Conservation (phyloP, 129 eudicot genomes). For the Lactuca saligna region DNA sequence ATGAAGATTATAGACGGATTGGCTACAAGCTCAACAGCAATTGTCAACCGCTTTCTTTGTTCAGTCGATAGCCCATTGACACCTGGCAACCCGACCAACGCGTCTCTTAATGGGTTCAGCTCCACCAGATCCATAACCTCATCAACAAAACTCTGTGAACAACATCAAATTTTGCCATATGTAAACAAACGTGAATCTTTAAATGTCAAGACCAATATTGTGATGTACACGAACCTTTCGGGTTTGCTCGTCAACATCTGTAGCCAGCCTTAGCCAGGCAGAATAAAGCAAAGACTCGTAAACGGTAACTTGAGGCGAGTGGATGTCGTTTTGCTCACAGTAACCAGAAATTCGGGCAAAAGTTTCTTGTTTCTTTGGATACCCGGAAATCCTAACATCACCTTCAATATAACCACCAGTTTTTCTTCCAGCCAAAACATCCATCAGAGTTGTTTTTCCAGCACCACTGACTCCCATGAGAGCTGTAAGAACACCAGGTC, state of each 20-base stretch:
- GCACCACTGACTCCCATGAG: constrained; percentile 46
- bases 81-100: too few species aligned
- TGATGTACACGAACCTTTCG: constrained; percentile 27
- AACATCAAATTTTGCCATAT: neutral
- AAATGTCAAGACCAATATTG: neutral
- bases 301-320: neutral
- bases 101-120: too few species aligned
- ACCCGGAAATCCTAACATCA: neutral
- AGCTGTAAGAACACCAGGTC: neutral
- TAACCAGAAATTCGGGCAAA: constrained; percentile 39
- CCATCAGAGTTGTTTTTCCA: constrained; percentile 44
- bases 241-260: constrained; percentile 36
- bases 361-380: neutral
- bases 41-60: too few species aligned
- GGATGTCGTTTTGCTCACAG: constrained; percentile 23
- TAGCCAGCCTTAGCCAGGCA: constrained; percentile 4
- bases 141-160: too few species aligned
- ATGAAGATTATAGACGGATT: constrained; percentile 40
- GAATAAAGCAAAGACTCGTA: constrained; percentile 18
- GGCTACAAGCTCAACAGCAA: constrained; percentile 59
- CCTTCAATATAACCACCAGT: neutral
- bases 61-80: too few species aligned
- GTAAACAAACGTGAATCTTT: neutral
- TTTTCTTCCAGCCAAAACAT: constrained; percentile 43
- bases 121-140: too few species aligned